Evolutionary conservation across 192 early-diverging fungal species (phyloP), one percentile per base, ranked within the genome.

Genomic region (Backusella mclennaniae): DNA sequence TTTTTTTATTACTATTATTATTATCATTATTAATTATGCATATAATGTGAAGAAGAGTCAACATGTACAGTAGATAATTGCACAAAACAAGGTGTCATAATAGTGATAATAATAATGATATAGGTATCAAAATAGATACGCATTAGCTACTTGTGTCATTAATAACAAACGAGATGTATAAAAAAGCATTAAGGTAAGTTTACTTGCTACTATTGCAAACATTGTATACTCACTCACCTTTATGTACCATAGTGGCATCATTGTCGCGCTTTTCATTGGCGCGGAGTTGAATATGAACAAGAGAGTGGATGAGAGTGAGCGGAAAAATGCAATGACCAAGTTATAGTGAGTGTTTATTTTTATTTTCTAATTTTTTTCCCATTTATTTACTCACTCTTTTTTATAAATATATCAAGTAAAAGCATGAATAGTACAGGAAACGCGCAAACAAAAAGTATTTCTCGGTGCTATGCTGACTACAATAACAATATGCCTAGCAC

Each of bases 391-490:
- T n/a, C 21, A 38, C 3, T 38, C 35, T 35, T 36, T 36, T 70
- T 70, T 26, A 44, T 46, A 8, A 11, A 23, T 17, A 23, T 21
- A 56, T 21, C 53, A 56, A 56, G n/a, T 19, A 56, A 23, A 11
- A 56, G 3, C 53, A 71, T 44, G 36, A 29, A 42, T 11, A 49
- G 6, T 38, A 44, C 69, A 29, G 41, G 41, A 44, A 71, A 29
- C n/a, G 33, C 41, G 23, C 35, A 23, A 1, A 31, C n/a, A 26
- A 38, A 75, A 44, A 89, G 88, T 82, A 77, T 94, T 73, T 93
- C 96, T 67, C 89, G 95, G 67, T 91, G 92, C 23, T 98, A 99
- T 84, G 92, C 95, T 15, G 94, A 95, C 80, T 94, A 90, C 49
- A 97, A 96, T 86, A 71, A 84, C 77, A 89, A 93, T 36, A 90